phyloP scores from a whole-genome alignment of 441 rosid species.

The Aquilaria agallochum region DNA sequence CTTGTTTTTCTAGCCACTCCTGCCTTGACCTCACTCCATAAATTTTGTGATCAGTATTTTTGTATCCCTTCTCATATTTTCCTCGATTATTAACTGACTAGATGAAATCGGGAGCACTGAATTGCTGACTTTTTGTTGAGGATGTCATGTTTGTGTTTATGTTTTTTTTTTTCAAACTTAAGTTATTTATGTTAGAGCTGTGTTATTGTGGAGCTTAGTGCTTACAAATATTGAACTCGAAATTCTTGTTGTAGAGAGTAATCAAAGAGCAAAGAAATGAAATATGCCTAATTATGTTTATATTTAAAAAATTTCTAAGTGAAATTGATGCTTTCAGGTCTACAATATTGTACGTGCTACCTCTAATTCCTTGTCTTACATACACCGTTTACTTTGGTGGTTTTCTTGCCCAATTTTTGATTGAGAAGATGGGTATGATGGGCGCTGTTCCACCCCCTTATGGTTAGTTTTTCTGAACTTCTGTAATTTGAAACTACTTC shows the following conservation, averaged over 20 bases:
- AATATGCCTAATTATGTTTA: too few species aligned
- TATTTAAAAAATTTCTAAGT: not conserved
- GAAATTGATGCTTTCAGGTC: conserved; percentile 58
- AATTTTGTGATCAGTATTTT: too few species aligned
- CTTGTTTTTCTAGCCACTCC: too few species aligned
- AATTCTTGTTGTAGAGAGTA: not conserved
- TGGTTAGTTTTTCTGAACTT: conserved; percentile 54
- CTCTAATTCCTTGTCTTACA: conserved; percentile 70
- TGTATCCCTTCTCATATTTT: too few species aligned
- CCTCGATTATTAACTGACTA: too few species aligned
- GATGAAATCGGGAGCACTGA: too few species aligned
- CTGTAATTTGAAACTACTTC: not conserved
- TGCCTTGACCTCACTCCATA: too few species aligned
- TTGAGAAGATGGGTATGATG: conserved; percentile 99
- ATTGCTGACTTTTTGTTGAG: too few species aligned
- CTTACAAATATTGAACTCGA: too few species aligned
- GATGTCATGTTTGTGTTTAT: too few species aligned
- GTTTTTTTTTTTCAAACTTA: too few species aligned
- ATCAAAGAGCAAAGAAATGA: not conserved
- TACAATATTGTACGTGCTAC: conserved; percentile 52
- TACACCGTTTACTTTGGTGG: conserved; percentile 82
- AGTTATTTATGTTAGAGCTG: not conserved
- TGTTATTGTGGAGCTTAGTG: not conserved
- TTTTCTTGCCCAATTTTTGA: conserved; percentile 68
- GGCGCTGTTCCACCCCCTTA: conserved; percentile 87